phyloP scores from a whole-genome alignment of 345 rosid genomes.

The Brassica rapa region DNA sequence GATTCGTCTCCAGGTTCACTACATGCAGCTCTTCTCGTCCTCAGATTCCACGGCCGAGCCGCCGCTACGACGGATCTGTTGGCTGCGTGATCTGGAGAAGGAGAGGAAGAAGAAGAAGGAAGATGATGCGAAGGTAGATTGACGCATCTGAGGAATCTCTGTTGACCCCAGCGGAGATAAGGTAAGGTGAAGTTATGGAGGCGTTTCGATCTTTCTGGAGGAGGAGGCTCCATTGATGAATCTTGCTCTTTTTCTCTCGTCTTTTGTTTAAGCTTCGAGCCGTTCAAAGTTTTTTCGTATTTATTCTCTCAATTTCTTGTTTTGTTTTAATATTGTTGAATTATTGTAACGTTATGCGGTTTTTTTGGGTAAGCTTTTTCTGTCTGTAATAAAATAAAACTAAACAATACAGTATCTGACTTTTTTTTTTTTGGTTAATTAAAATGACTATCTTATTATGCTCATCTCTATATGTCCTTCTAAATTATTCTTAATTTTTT shows the following conservation, averaged over 20 bases:
- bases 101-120: slow-evolving; percentile 7
- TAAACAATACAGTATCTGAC: not conserved
- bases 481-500: not conserved
- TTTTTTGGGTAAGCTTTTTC: not conserved
- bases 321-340: not conserved
- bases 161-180: slow-evolving; percentile 37
- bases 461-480: not conserved
- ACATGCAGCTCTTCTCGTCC: slow-evolving; percentile 38
- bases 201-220: slow-evolving; percentile 31
- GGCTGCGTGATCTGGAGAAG: slow-evolving; percentile 16
- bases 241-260: slow-evolving; percentile 8
- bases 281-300: slow-evolving; percentile 33
- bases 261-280: slow-evolving; percentile 13
- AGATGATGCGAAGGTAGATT: slow-evolving; percentile 19
- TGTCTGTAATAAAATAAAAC: not conserved
- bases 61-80: slow-evolving; percentile 18
- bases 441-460: not conserved
- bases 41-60: slow-evolving; percentile 35
- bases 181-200: slow-evolving; percentile 37
- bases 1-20: slow-evolving; percentile 29
- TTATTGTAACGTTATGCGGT: slow-evolving; percentile 4
- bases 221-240: slow-evolving; percentile 29
- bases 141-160: slow-evolving; percentile 35
- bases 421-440: not conserved
- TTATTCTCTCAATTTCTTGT: slow-evolving; percentile 6